These are phyloP conservation scores for Pythium brachiatum DNA, from an alignment of 352 stramenopile genomes.

Conservation along the genomic window DNA sequence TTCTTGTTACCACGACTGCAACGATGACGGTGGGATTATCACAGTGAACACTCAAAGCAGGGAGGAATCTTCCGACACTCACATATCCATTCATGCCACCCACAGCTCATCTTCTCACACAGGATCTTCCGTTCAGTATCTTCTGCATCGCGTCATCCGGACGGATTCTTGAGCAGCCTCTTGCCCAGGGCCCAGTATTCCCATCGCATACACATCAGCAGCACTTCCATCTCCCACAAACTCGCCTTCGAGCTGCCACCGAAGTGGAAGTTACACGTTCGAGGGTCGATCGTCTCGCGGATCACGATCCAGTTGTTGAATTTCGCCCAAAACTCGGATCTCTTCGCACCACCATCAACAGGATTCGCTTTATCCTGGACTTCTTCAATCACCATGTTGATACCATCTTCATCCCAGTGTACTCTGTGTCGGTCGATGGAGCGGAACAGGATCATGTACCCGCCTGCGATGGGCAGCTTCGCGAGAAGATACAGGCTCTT, in stretches of 20 bases:
- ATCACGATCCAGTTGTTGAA: constrained; percentile 12
- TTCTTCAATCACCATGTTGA: constrained; percentile 3
- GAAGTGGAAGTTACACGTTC: not conserved
- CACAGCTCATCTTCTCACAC: too few species aligned
- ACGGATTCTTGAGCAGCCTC: not conserved
- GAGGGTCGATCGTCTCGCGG: not conserved
- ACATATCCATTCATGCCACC: too few species aligned
- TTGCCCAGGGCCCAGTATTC: constrained; percentile 13
- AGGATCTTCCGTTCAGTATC: too few species aligned
- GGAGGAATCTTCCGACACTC: too few species aligned
- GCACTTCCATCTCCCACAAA: constrained; percentile 35
- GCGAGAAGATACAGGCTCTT: constrained; percentile 11
- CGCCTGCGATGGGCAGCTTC: not conserved
- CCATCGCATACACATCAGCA: constrained; percentile 37
- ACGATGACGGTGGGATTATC: too few species aligned
- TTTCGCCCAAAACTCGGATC: constrained; percentile 3
- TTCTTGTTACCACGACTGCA: too few species aligned
- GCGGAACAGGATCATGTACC: constrained; percentile 9
- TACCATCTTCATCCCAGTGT: constrained; percentile 3
- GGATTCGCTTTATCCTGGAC: not conserved
- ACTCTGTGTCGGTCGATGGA: constrained; percentile 5
- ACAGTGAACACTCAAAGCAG: too few species aligned
- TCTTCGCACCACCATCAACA: not conserved
- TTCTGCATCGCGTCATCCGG: not conserved
- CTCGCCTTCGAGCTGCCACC: not conserved